These are phyloP conservation scores for Chalciporus sp. DNA, from an alignment of 1,284 basidiomycete genomes.

Conservation along the genomic window DNA sequence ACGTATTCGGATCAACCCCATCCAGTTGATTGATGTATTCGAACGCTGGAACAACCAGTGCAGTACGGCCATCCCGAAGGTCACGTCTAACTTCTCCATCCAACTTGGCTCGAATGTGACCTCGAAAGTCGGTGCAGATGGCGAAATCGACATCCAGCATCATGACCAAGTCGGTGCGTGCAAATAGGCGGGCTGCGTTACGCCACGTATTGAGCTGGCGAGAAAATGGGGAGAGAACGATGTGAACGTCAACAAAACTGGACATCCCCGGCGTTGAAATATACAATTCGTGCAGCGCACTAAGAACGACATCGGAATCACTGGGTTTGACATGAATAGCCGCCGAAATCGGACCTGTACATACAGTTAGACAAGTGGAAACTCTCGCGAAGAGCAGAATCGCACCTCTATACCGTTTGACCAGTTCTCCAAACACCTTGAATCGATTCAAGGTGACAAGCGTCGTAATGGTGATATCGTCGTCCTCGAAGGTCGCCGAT, in stretches of 20 bases:
- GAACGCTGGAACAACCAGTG: constrained; percentile 79
- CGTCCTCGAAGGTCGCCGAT: constrained; percentile 44
- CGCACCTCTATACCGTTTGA: constrained; percentile 71
- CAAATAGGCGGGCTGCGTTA: constrained; percentile 79
- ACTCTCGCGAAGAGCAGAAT: neutral
- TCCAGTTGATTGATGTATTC: constrained; percentile 68
- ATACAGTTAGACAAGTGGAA: neutral
- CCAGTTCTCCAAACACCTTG: constrained; percentile 68
- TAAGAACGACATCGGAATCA: constrained; percentile 38
- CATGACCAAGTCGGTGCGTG: constrained; percentile 80
- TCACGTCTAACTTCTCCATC: constrained; percentile 33
- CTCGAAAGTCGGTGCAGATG: constrained; percentile 77
- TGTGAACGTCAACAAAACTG: constrained; percentile 80
- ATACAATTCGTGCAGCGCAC: constrained; percentile 66
- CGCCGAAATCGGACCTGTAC: constrained; percentile 77
- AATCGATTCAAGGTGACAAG: constrained; percentile 81
- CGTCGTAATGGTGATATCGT: constrained; percentile 83
- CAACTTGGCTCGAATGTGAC: constrained; percentile 42
- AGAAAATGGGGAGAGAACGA: constrained; percentile 81
- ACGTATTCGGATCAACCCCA: constrained; percentile 55
- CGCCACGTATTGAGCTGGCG: constrained; percentile 87
- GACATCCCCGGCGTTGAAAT: constrained; percentile 63
- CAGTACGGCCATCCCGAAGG: constrained; percentile 56
- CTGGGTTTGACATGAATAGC: constrained; percentile 68
- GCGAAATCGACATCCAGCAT: constrained; percentile 89